Conservation (phyloP, 2,329 filamentous ascomycete species). For the Ascochyta koolunga region DNA sequence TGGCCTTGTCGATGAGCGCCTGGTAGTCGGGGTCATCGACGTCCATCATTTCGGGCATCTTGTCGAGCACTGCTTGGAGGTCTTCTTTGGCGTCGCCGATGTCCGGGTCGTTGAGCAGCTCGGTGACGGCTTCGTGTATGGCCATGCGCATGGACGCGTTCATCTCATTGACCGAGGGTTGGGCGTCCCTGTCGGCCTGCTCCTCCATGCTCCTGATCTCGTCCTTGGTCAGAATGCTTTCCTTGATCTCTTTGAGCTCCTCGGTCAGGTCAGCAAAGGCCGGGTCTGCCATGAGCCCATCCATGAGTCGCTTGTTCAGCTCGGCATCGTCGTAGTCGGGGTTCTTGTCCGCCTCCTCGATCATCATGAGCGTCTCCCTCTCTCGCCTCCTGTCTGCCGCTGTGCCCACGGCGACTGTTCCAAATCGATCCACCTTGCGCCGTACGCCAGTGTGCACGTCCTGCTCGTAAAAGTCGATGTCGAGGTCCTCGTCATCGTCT, state of each 20-base stretch:
- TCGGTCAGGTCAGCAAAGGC: conserved; percentile 37
- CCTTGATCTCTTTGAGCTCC: conserved; percentile 36
- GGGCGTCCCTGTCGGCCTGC: conserved; percentile 16
- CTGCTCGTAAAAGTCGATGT: conserved; percentile 39
- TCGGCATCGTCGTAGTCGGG: conserved; percentile 38
- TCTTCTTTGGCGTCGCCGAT: conserved; percentile 29
- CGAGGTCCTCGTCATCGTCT: conserved; percentile 26
- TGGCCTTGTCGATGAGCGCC: conserved; percentile 25
- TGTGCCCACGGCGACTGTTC: conserved; percentile 28
- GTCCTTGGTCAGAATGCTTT: conserved; percentile 22
- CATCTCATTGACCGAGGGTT: conserved; percentile 23
- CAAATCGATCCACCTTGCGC: conserved; percentile 31
- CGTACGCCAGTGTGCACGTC: conserved; percentile 33
- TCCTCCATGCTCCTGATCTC: conserved; percentile 4
- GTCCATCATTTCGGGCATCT: conserved; percentile 28
- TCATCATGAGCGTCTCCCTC: conserved; percentile 32
- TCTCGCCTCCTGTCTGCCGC: conserved; percentile 31
- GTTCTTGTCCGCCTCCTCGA: conserved; percentile 30
- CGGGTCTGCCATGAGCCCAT: conserved; percentile 38
- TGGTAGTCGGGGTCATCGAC: conserved; percentile 30
- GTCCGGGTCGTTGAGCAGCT: conserved; percentile 39
- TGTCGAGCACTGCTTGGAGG: conserved; percentile 32
- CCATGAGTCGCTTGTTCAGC: conserved; percentile 34
- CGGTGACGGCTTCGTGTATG: conserved; percentile 29
- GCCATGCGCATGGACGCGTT: conserved; percentile 23